Evolutionary conservation across 805 yeast species (phyloP), one percentile per base, ranked within the genome.

Genomic region (Suhomyces tanzawaensis): DNA sequence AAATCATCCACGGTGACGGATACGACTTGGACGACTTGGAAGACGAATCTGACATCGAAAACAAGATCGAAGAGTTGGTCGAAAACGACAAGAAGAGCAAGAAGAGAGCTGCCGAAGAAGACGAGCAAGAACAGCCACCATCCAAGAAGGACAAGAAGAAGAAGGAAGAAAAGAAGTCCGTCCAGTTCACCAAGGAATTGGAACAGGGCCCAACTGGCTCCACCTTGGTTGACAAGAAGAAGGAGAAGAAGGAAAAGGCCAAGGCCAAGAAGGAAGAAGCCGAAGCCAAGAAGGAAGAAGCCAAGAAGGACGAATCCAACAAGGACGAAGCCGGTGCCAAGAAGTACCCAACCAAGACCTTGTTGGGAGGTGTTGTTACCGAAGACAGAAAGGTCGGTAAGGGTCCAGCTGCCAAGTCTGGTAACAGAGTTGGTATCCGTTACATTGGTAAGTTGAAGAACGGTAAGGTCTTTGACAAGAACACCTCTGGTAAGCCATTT

Each of bases 401-500:
- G 42, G 99, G 99, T 45, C 81, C 87, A 54, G 72, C 74, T 47
- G 95, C 95, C 61, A 90, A 89, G 74, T 72, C 76, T 54, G 95
- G 96, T 45, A 77, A 85, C 71, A 87, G 78, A 64, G 95, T 93
- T 49, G 95, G 96, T 62, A 90, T 93, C 69, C 82, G 99, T 75
- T 93, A 93, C 79, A 85, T 93, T 53, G 99, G 99, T 63, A 95
- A 93, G 75, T 81, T 93, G 66, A 84, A 85, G 73, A 89, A 90
- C 72, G 99, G 98, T 54, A 87, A 87, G 65, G 89, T 86, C 34
- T 93, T 93, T 52, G 99, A 93, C 77, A 90, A 91, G 69, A 93
- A 93, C 81, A 88, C 96, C 53, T 76, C 82, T 49, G 99, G 99
- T 57, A 91, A 88, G 74, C 99, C 99, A 58, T 93, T 93, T 67